Evolutionary conservation across 805 yeast species (phyloP), one percentile per base, ranked within the genome.

Genomic region (Debaryomyces maramus): DNA sequence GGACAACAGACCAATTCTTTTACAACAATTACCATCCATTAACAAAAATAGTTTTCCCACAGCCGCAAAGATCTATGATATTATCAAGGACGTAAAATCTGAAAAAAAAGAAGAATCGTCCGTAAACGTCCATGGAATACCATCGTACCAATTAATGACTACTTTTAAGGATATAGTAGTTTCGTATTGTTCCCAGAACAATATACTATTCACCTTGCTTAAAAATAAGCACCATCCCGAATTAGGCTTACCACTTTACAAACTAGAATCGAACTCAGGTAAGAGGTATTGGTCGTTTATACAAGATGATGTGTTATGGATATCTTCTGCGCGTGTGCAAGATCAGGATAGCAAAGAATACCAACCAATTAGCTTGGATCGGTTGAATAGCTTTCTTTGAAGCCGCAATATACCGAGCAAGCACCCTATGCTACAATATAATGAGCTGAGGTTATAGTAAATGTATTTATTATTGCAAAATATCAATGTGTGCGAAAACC

Each of bases 121-220:
- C 2, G 44, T 43, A 26, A 54, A 43, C 37, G 60, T 51, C 36
- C 52, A 50, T 42, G 71, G 74, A 4, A 62, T 74, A 4, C 80
- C 81, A 0, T 47, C 70, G 8, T 63, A 65, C 27, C 66, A 64
- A 31, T 58, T 78, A 1, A 48, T 60, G 21, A 65, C 74, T 3
- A 67, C 85, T 0, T 81, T 82, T 53, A 80, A 72, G 46, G 88
- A 85, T 38, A 81, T 88, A 14, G 77, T 87, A 2, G 78, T 74
- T 38, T 77, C 77, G 2, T 77, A 67, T 51, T 88, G 96, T 50
- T 53, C 67, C 18, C 60, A 63, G 2, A 60, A 77, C 35, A 75
- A 76, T 26, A 64, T 81, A 17, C 51, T 72, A 6, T 61, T 80
- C 17, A 42, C 60, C 1, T 68, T 72, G 4, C 42, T 59, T 14